phyloP scores from a whole-genome alignment of 495 filamentous ascomycete species.

The Astrocystis sublimbata region DNA sequence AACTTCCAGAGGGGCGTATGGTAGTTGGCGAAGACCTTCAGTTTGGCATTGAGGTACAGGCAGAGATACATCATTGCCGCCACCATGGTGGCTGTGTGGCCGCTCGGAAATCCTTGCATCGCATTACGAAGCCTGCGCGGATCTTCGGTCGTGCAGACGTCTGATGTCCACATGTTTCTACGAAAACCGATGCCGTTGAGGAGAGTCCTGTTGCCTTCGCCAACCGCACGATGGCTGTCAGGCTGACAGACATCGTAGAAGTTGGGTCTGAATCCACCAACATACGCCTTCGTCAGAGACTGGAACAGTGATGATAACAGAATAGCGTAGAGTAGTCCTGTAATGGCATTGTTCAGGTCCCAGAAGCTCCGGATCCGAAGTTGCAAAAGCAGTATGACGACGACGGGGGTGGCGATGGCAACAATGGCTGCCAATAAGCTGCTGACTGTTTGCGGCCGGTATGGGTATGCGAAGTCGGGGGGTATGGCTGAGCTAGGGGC shows the following conservation, averaged over 20 bases:
- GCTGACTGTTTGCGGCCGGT: constrained; percentile 48
- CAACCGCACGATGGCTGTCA: constrained; percentile 27
- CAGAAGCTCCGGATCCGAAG: constrained; percentile 56
- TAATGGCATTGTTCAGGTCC: constrained; percentile 56
- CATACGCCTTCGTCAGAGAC: constrained; percentile 54
- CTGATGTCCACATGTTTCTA: constrained; percentile 51
- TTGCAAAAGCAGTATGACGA: constrained; percentile 47
- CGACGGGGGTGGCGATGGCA: constrained; percentile 40
- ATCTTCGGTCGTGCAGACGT: constrained; percentile 51
- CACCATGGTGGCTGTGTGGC: constrained; percentile 55
- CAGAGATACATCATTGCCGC: constrained; percentile 53
- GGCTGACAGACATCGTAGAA: constrained; percentile 56
- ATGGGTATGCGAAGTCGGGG: constrained; percentile 51
- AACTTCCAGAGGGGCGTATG: constrained; percentile 59
- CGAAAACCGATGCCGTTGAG: constrained; percentile 46
- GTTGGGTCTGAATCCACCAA: constrained; percentile 54
- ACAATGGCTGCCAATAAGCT: constrained; percentile 47
- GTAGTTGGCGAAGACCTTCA: constrained; percentile 58
- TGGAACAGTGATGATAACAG: constrained; percentile 57
- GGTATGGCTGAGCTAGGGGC: constrained; percentile 38
- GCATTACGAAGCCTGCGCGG: constrained; percentile 37
- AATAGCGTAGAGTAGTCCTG: constrained; percentile 54
- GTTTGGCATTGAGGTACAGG: constrained; percentile 58
- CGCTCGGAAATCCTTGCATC: constrained; percentile 55
- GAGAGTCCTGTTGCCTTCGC: constrained; percentile 21